Base-by-base conservation (phyloP, 2,329 filamentous ascomycete genomes). In the Fusarium sambucinum region DNA sequence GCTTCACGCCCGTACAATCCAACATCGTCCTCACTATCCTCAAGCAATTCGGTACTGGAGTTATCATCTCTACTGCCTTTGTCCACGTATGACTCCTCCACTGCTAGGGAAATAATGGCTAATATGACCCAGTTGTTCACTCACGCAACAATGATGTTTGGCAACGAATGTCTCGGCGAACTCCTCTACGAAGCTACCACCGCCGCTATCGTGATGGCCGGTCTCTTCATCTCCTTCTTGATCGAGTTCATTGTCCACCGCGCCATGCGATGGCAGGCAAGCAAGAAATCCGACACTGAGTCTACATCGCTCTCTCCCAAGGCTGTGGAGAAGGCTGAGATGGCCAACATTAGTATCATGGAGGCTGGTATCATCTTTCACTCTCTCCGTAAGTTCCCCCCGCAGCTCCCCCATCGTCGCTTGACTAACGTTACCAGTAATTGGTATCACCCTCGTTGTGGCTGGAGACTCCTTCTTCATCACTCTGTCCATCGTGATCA, bases 281-380 rank as follows among this genome's bases (percentile, higher is more conserved):
- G 72, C 55, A 79, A 80, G 62, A 74, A 73, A 38, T 40, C 54
- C 3, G 69, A 72, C 11, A 17, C 55, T 1, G 65, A 65, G 2
- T 61, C 66, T 17, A 2, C 37, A 7, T 25, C 19, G 9, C 16
- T 63, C 9, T 74, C 72, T 12, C 44, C 74, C 14, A 71, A 75
- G 44, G 68, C 75, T 5, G 60, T 76, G 6, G 55, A 71, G 6
- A 61, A 63, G 35, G 66, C 76, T 16, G 73, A 77, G 27, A 74
- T 73, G 55, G 71, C 74, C 5, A 69, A 73, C 3, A 74, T 92
- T 7, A 72, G 86, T 27, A 87, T 93, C 38, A 87, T 93, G 75
- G 91, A 94, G 76, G 86, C 86, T 0, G 91, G 91, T 11, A 89
- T 94, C 59, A 84, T 93, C 47, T 93, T 94, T 78, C 91, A 93